Conservation (phyloP, 768 basidiomycete species). For the Gloeophyllum trabeum region DNA sequence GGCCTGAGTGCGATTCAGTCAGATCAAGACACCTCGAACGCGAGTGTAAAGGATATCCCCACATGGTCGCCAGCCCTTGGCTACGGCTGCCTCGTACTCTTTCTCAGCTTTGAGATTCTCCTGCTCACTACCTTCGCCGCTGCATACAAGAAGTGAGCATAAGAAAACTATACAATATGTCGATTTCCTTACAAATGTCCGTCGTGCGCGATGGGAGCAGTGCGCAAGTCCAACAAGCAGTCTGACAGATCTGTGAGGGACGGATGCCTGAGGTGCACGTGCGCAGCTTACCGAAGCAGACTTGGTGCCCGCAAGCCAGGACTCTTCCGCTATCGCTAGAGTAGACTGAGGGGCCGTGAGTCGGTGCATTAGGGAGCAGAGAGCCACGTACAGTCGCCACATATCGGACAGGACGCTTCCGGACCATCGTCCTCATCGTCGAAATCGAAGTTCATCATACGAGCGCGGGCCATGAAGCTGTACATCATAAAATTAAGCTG, state of each 20-base stretch:
- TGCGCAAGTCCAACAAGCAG: constrained; percentile 42
- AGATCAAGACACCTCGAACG: neutral
- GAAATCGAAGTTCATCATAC: constrained; percentile 31
- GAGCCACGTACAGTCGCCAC: constrained; percentile 42
- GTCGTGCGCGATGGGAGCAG: constrained; percentile 39
- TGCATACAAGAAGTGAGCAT: constrained; percentile 11
- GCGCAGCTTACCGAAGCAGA: constrained; percentile 40
- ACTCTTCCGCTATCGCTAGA: constrained; percentile 41
- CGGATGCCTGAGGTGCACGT: neutral
- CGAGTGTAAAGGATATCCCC: constrained; percentile 10
- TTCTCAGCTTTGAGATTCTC: constrained; percentile 45
- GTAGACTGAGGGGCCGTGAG: constrained; percentile 24
- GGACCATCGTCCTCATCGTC: constrained; percentile 33
- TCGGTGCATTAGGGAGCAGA: neutral
- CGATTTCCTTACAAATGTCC: constrained; percentile 58
- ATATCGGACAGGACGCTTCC: constrained; percentile 48
- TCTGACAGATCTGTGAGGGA: constrained; percentile 20
- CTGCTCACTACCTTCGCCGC: constrained; percentile 43
- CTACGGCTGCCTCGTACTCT: constrained; percentile 41
- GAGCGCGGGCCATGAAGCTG: constrained; percentile 38
- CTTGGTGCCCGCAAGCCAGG: constrained; percentile 55
- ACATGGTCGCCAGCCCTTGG: constrained; percentile 53
- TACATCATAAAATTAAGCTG: neutral
- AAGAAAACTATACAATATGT: constrained; percentile 2
- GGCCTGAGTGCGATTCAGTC: constrained; percentile 28